A percentile compares a stretch with the other conserved stretches of the same genome.
Evolutionary conservation across 2,329 filamentous ascomycete species (phyloP).

Genomic region (Scedosporium dehoogii): DNA sequence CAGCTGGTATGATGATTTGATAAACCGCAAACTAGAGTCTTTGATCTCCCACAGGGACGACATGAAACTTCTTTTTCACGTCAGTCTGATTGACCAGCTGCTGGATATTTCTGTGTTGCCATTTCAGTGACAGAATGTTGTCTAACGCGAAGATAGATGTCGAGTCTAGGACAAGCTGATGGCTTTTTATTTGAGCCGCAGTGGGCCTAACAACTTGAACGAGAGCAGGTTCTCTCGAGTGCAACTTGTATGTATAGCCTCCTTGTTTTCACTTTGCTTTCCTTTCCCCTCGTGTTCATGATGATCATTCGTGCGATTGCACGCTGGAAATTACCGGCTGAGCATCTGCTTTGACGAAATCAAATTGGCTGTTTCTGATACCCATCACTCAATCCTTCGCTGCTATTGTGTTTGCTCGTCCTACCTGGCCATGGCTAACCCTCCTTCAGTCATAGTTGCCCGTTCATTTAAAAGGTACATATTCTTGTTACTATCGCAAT

Average conservation of each 20-base stretch:
- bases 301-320: conserved; percentile 54
- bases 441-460: background rate
- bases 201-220: too few relatives aligned
- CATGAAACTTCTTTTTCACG: conserved; percentile 85
- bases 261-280: background rate
- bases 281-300: conserved; percentile 4
- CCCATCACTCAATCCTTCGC: background rate
- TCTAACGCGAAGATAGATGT: background rate
- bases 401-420: background rate
- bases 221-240: too few relatives aligned
- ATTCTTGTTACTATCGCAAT: background rate
- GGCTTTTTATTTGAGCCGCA: background rate
- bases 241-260: too few relatives aligned
- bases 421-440: background rate
- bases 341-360: conserved; percentile 63
- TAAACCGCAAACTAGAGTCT: conserved; percentile 96
- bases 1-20: conserved; percentile 60
- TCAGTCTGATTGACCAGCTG: conserved; percentile 65
- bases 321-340: conserved; percentile 96
- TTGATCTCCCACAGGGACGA: conserved; percentile 56
- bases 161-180: too few relatives aligned
- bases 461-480: conserved; percentile 13
- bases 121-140: conserved; percentile 2
- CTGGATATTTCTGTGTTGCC: conserved; percentile 9
- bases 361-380: conserved; percentile 80